Percentiles rank a stretch among this genome's conserved stretches.
Conservation (phyloP, 2,329 filamentous ascomycete genomes). For the Sarocladium brachiariae region DNA sequence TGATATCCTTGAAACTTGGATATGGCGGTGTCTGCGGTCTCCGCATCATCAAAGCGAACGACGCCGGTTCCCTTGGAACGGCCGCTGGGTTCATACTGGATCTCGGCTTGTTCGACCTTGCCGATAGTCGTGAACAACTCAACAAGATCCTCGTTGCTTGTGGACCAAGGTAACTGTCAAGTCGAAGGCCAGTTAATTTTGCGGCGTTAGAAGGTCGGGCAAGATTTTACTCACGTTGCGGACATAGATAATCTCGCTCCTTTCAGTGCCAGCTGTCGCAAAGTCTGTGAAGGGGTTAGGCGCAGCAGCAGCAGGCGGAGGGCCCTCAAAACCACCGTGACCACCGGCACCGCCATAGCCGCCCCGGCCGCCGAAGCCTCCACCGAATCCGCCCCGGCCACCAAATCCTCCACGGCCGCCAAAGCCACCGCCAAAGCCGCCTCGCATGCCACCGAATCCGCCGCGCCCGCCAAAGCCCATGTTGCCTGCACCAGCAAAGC, state of each 20-base stretch:
- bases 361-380: conserved; percentile 37
- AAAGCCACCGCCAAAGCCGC: conserved; percentile 50
- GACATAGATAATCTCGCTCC: conserved; percentile 81
- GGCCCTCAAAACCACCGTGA: conserved; percentile 38
- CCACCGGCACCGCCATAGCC: conserved; percentile 35
- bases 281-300: conserved; percentile 94
- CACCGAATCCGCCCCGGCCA: conserved; percentile 50
- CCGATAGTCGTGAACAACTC: conserved; percentile 97
- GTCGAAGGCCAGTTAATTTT: background rate
- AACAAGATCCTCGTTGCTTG: conserved; percentile 93
- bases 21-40: conserved; percentile 89
- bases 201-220: background rate
- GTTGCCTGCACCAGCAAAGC: conserved; percentile 67
- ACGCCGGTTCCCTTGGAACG: conserved; percentile 92
- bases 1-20: conserved; percentile 97
- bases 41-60: conserved; percentile 79
- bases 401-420: conserved; percentile 47
- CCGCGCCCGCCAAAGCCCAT: conserved; percentile 51
- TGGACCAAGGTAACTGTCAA: conserved; percentile 87
- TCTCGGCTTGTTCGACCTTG: conserved; percentile 97
- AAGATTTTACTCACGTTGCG: conserved; percentile 69
- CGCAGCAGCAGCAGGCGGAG: conserved; percentile 39
- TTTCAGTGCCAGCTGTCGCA: conserved; percentile 79
- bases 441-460: conserved; percentile 52
- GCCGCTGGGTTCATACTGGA: conserved; percentile 95